These are phyloP conservation scores for Talaromyces sp. DNA, from an alignment of 2,329 filamentous ascomycete species.

Conservation along the genomic window DNA sequence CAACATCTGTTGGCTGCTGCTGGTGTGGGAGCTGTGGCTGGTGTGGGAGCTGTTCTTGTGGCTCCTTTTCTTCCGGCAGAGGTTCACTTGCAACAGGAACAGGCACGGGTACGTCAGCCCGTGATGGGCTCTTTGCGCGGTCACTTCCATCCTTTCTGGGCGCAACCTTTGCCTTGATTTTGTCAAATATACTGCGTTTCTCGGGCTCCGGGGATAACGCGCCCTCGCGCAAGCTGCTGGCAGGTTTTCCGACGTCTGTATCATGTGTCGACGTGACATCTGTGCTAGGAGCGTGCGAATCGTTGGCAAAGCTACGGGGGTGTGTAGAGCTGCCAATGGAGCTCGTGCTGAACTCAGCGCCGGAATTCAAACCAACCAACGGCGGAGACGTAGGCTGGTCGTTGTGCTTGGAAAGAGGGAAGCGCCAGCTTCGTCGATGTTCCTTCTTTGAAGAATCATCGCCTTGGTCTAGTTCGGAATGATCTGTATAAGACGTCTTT, in stretches of 20 bases:
- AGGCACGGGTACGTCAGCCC: conserved; percentile 18
- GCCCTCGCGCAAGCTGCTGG: conserved; percentile 20
- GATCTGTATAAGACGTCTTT: conserved; percentile 65
- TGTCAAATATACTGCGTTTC: conserved; percentile 58
- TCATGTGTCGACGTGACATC: conserved; percentile 36
- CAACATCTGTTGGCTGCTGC: not conserved
- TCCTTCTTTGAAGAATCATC: conserved; percentile 62
- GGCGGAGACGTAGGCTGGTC: conserved; percentile 9
- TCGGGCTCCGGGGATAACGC: conserved; percentile 37
- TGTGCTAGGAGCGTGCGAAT: conserved; percentile 33
- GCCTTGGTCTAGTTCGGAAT: conserved; percentile 70
- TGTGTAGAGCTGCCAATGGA: conserved; percentile 59
- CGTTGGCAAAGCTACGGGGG: conserved; percentile 42
- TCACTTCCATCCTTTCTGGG: conserved; percentile 51
- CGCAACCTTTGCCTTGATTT: conserved; percentile 60
- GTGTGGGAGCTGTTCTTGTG: not conserved
- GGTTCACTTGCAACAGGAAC: not conserved
- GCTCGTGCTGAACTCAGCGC: conserved; percentile 61
- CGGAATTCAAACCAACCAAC: conserved; percentile 56
- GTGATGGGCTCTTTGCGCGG: conserved; percentile 48
- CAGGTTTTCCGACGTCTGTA: conserved; percentile 31
- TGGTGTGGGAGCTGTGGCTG: not conserved
- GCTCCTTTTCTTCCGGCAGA: not conserved
- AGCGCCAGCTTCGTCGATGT: conserved; percentile 68
- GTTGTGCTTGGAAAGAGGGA: conserved; percentile 51